phyloP scores from a whole-genome alignment of 164 flowering plant genomes.

The Cinnamomum chago region DNA sequence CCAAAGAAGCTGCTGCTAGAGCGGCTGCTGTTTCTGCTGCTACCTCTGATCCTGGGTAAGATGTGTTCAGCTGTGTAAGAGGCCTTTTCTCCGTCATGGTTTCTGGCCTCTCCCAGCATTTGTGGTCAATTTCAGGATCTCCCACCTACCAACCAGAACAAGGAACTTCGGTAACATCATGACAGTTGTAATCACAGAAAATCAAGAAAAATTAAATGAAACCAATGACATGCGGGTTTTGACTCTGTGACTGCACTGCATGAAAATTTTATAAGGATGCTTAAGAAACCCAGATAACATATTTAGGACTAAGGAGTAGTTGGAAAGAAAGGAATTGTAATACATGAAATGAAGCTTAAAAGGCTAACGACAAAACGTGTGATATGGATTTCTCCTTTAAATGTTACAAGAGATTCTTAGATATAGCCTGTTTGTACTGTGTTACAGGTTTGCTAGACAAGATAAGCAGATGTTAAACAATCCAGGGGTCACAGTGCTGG shows the following conservation, averaged over 20 bases:
- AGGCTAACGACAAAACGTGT: too few species aligned
- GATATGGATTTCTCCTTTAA: too few species aligned
- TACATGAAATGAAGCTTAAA: too few species aligned
- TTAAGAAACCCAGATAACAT: too few species aligned
- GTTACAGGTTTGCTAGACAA: too few species aligned
- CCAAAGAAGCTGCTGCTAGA: constrained; percentile 85
- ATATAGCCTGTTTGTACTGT: too few species aligned
- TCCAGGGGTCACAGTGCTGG: too few species aligned
- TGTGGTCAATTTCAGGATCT: constrained; percentile 61
- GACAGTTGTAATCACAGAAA: not conserved
- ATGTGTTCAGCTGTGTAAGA: constrained; percentile 58
- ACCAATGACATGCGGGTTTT: not conserved
- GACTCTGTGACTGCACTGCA: not conserved
- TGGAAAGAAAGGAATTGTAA: too few species aligned
- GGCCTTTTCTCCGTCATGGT: constrained; percentile 65
- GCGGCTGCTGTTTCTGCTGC: constrained; percentile 98
- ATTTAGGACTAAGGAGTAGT: too few species aligned
- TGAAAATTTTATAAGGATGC: too few species aligned
- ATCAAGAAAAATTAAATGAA: not conserved
- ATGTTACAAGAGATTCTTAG: too few species aligned
- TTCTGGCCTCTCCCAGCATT: constrained; percentile 92
- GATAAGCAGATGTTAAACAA: too few species aligned
- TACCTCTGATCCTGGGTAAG: constrained; percentile 82
- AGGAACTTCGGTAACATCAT: not conserved
- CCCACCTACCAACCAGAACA: constrained; percentile 62